Evolutionary conservation across 2,329 filamentous ascomycete genomes (phyloP), one percentile per base, ranked within the genome.

Genomic region (Acrocalymma vagum): DNA sequence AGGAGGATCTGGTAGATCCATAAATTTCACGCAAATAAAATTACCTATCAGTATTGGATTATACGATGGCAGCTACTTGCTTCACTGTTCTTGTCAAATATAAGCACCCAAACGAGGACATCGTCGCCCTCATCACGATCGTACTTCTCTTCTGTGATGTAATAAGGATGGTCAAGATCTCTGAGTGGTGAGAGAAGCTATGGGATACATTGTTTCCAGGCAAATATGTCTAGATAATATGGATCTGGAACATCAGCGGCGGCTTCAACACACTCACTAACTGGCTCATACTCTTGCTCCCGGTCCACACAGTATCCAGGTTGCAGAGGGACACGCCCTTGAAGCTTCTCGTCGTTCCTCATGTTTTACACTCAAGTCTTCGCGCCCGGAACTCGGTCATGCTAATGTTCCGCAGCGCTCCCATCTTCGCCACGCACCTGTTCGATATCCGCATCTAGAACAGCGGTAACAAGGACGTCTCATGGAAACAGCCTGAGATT

Each of bases 241-340:
- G 17, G 38, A 36, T 53, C 16, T 30, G 51, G 32, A 49, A 54
- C 15, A 44, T 33, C 6, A 48, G 48, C 16, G 51, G 42, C 6
- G 28, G 15, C 10, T 51, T 49, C 38, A 54, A 51, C 34, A 37
- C 37, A 6, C 20, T 51, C 37, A 42, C 47, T 15, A 43, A 53
- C 20, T 48, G n/a, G 13, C 9, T 53, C 14, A 53, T 51, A 11
- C 36, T 53, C 6, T 26, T 53, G n/a, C 47, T 53, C 16, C 50
- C 50, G 4, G 17, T 51, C 10, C 43, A 53, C 20, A 47, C 50
- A 13, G 50, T 53, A 5, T 32, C 9, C 13, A 45, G 36, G 17
- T 31, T 51, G 21, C 32, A 45, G 15, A 51, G 51, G 40, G 21
- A 29, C 6, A 34, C 9, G 23, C n/a, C 11, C 13, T 48, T 48